Percentiles rank a stretch among this genome's conserved stretches.
Evolutionary conservation across 2,329 filamentous ascomycete genomes (phyloP).

Genomic region (Paracorniculantispora psalliotae): DNA sequence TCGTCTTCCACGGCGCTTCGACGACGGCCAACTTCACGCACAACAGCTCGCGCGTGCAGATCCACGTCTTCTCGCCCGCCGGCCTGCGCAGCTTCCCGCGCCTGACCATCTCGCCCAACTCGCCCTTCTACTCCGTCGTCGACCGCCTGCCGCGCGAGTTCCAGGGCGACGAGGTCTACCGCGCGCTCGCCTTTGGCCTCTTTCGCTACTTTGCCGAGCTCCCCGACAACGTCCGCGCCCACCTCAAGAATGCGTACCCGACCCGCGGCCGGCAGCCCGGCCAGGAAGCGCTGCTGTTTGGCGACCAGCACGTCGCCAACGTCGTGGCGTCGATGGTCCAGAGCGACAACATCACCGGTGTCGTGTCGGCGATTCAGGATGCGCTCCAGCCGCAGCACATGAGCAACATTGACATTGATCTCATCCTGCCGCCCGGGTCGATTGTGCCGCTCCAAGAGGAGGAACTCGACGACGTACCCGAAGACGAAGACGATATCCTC

Average conservation of each 20-base stretch:
- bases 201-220: constrained; percentile 93
- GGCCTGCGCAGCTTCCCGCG: constrained; percentile 87
- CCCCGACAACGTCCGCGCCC: constrained; percentile 67
- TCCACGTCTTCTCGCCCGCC: constrained; percentile 85
- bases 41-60: constrained; percentile 89
- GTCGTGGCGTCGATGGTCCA: constrained; percentile 78
- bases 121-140: constrained; percentile 85
- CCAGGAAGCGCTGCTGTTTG: constrained; percentile 67
- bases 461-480: constrained; percentile 54
- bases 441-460: constrained; percentile 61
- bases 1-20: constrained; percentile 89
- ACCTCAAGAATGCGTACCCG: constrained; percentile 57
- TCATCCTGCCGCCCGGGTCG: constrained; percentile 74
- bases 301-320: constrained; percentile 88
- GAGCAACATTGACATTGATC: constrained; percentile 80
- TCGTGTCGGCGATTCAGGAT: constrained; percentile 67
- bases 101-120: constrained; percentile 88
- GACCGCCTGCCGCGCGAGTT: constrained; percentile 85
- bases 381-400: constrained; percentile 77
- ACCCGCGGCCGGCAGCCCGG: constrained; percentile 54
- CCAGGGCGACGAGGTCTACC: constrained; percentile 90
- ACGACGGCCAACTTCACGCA: constrained; percentile 81
- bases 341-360: constrained; percentile 70
- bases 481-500: constrained; percentile 61
- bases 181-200: constrained; percentile 85